Evolutionary conservation across 192 early-diverging fungal genomes (phyloP).

Genomic region (Dispira parvispora): DNA sequence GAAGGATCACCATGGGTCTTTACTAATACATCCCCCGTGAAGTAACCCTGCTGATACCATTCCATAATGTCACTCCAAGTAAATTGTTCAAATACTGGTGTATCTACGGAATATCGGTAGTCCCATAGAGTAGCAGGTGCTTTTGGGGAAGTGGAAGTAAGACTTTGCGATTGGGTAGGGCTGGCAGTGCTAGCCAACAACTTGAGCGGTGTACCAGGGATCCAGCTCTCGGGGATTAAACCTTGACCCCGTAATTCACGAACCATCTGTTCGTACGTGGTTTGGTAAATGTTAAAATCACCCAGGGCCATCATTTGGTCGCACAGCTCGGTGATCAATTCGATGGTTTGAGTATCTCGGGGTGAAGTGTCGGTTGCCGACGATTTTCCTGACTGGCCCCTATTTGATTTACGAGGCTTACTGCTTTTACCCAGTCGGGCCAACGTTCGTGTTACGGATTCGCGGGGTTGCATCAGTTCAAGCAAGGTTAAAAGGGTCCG

Average conservation of each 20-base stretch:
- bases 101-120: constrained; percentile 22
- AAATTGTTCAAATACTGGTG: constrained; percentile 20
- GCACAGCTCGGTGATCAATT: constrained; percentile 44
- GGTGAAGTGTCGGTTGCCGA: constrained; percentile 9
- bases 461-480: constrained; percentile 35
- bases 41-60: constrained; percentile 26
- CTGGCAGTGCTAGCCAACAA: neutral
- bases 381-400: constrained; percentile 26
- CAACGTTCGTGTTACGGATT: constrained; percentile 39
- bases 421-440: constrained; percentile 33
- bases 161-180: neutral
- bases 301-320: constrained; percentile 56
- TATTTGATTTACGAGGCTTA: constrained; percentile 13
- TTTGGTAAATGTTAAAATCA: constrained; percentile 46
- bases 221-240: constrained; percentile 42
- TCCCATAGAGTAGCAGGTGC: constrained; percentile 16
- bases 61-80: constrained; percentile 24
- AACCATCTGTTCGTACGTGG: constrained; percentile 49
- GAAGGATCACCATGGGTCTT: too few species aligned
- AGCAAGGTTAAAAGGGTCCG: constrained; percentile 38
- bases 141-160: constrained; percentile 6
- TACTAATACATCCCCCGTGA: constrained; percentile 22
- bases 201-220: constrained; percentile 23
- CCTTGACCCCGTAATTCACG: constrained; percentile 38
- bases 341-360: constrained; percentile 29